Percentiles rank a stretch among this genome's conserved stretches.
These are phyloP conservation scores for Monilinia fructicola DNA, from an alignment of 2,329 filamentous ascomycete species.

Conservation along the genomic window DNA sequence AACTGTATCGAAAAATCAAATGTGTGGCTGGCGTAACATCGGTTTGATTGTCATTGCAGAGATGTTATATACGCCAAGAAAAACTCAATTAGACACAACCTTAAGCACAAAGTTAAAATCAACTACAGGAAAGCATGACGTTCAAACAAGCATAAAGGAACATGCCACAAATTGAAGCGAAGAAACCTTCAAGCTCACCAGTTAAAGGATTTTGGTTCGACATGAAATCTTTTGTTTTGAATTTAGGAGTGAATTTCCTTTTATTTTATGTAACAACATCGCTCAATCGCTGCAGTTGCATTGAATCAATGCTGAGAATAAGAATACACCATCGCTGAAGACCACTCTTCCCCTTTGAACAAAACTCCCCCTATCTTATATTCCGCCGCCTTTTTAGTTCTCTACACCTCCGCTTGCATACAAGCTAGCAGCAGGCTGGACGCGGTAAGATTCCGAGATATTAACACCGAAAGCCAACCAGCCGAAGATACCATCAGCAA, in stretches of 20 bases:
- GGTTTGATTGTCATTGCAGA: too few relatives aligned
- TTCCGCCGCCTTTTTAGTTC: neutral
- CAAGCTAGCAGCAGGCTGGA: conserved; percentile 13
- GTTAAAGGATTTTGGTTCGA: neutral
- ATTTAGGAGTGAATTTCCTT: neutral
- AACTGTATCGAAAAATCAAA: too few relatives aligned
- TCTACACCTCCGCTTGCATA: conserved; percentile 5
- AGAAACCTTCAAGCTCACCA: neutral
- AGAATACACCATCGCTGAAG: neutral
- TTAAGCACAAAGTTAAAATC: neutral
- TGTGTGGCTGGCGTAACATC: too few relatives aligned
- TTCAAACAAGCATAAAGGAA: neutral
- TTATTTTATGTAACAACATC: neutral
- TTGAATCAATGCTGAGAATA: neutral
- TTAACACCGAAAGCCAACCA: conserved; percentile 21
- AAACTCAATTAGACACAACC: too few relatives aligned
- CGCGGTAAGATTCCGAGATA: neutral
- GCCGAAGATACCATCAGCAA: conserved; percentile 20
- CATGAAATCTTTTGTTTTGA: neutral
- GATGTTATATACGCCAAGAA: too few relatives aligned
- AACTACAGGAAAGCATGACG: neutral
- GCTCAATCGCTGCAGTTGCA: neutral
- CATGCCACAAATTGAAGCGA: neutral
- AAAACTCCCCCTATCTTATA: too few relatives aligned
- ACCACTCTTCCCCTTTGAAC: neutral